Evolutionary conservation across 2,329 filamentous ascomycete genomes (phyloP).

Genomic region (Iodosphaeria phyllophila): DNA sequence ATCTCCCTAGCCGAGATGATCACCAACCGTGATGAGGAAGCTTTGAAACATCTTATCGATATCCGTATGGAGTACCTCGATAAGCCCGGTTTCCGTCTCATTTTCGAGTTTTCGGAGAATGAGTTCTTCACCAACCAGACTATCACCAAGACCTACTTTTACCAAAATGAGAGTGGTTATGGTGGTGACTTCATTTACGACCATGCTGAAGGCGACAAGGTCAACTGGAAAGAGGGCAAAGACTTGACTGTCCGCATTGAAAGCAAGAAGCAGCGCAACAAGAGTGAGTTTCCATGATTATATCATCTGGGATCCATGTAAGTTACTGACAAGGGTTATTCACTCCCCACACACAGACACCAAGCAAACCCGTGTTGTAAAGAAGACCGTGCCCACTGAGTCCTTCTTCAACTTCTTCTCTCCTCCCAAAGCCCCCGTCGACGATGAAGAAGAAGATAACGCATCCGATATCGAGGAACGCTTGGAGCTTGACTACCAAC

Average conservation of each 20-base stretch:
- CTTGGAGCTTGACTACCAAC: slow-evolving; percentile 93
- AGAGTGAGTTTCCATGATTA: slow-evolving; percentile 47
- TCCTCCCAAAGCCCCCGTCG: slow-evolving; percentile 66
- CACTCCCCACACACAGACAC: slow-evolving; percentile 44
- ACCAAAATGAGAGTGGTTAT: slow-evolving; percentile 96
- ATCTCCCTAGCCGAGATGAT: slow-evolving; percentile 95
- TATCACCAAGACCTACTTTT: slow-evolving; percentile 96
- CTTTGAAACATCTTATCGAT: slow-evolving; percentile 75
- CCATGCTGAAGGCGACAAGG: slow-evolving; percentile 94
- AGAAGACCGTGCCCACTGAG: slow-evolving; percentile 96
- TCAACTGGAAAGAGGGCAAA: slow-evolving; percentile 87
- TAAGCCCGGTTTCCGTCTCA: slow-evolving; percentile 91
- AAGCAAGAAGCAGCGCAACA: slow-evolving; percentile 99
- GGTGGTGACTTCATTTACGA: slow-evolving; percentile 99
- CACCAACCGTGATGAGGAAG: slow-evolving; percentile 89
- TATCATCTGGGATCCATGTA: no score
- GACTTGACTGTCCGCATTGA: slow-evolving; percentile 89
- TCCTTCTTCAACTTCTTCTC: slow-evolving; percentile 99
- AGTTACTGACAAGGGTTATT: no score
- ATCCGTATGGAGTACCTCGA: slow-evolving; percentile 99
- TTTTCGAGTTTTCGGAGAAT: slow-evolving; percentile 93
- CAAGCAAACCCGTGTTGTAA: slow-evolving; percentile 96
- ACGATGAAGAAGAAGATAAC: slow-evolving; percentile 51
- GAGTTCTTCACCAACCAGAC: slow-evolving; percentile 96
- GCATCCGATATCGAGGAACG: slow-evolving; percentile 91